Evolutionary conservation across 2,329 filamentous ascomycete genomes (phyloP), one percentile per base, ranked within the genome.

Genomic region (Xylaria sp.): DNA sequence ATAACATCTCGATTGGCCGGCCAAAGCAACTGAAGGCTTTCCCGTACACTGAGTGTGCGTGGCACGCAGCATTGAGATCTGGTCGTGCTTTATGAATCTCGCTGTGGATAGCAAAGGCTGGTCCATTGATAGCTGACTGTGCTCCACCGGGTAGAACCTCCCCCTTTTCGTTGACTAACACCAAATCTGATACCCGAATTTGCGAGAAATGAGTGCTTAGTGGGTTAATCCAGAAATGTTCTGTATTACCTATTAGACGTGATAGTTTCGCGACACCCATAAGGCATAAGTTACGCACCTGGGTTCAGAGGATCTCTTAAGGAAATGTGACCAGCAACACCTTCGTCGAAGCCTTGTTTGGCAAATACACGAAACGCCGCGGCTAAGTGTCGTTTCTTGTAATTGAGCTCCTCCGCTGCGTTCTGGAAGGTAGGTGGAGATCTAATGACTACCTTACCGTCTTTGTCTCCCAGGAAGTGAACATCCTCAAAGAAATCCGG

Each of bases 331-430:
- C 88, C 88, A 10, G 82, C 81, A 79, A 90, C 88, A 57, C 88
- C 88, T 74, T 90, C 88, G 0, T 85, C 86, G 76, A 85, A 89
- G 60, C 86, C 86, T 70, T 87, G 85, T 57, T 87, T 83, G 1
- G 87, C 83, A 72, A 89, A 90, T 62, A 89, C 83, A 7, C 88
- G 84, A 75, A 90, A 90, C 13, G 87, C 86, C 5, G 83, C 82
- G 1, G 86, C 86, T 76, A 87, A 86, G 72, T 89, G 86, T 25
- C 84, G 81, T 31, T 87, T 81, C 68, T 87, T 85, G 79, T 87
- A 89, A 71, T 81, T 79, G 7, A 88, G 85, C 65, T 90, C 84
- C 50, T 84, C 82, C 39, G 82, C 81, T 22, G 9, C 42, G n/a
- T 22, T 45, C 20, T 45, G 20, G 42, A 45, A 45, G 42, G 42